These are phyloP conservation scores for Pharus latifolius DNA, from an alignment of 176 grass and related monocot genomes.

Conservation along the genomic window DNA sequence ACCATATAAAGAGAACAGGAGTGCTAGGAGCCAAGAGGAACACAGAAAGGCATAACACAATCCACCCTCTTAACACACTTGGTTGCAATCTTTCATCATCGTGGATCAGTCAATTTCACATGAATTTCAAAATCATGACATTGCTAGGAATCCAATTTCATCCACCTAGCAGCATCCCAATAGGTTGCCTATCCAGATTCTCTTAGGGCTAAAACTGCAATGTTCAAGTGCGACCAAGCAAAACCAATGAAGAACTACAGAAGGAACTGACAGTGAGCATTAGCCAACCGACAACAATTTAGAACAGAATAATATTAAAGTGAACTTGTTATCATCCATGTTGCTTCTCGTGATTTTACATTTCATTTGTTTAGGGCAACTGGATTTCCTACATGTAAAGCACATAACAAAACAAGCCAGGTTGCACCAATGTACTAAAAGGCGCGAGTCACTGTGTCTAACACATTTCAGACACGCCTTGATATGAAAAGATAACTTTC, in stretches of 20 bases:
- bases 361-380: not conserved
- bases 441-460: not conserved
- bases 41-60: not conserved
- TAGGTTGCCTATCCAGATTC: too few relatives aligned
- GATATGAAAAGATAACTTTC: too few relatives aligned
- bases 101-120: not conserved
- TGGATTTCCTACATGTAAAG: not conserved
- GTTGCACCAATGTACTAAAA: not conserved
- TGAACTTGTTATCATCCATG: not conserved
- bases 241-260: not conserved
- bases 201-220: not conserved
- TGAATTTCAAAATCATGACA: not conserved
- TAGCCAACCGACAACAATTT: not conserved
- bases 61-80: not conserved
- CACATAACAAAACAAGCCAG: not conserved
- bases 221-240: not conserved
- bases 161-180: not conserved
- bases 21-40: not conserved
- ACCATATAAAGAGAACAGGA: not conserved
- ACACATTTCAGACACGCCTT: too few relatives aligned
- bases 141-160: not conserved
- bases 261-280: not conserved
- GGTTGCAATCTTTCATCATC: not conserved
- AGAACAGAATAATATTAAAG: not conserved
- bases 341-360: not conserved